Percentiles rank a stretch among this genome's conserved stretches.
Evolutionary conservation across 371 early-diverging fungal genomes (phyloP).

Genomic region (Circinella minor): DNA sequence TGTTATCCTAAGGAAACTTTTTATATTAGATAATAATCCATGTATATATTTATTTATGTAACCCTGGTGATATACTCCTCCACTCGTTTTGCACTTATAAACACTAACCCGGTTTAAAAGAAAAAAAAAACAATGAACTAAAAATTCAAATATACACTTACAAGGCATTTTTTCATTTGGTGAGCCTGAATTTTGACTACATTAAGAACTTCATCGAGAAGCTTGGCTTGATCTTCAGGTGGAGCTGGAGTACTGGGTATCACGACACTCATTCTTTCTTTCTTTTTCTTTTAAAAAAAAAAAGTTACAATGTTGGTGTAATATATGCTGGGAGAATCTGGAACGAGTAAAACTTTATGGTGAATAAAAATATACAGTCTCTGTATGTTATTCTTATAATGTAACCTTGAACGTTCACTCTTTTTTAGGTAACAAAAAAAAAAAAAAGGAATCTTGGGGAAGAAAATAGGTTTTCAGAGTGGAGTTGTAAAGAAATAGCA

Average conservation of each 20-base stretch:
- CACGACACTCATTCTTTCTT: conserved; percentile 24
- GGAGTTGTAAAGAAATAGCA: too few species aligned
- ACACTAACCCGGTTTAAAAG: background rate
- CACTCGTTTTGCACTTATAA: too few species aligned
- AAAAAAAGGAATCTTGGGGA: too few species aligned
- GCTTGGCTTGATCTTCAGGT: conserved; percentile 80
- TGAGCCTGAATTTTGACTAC: conserved; percentile 88
- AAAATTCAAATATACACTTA: conserved; percentile 40
- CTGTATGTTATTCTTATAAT: too few species aligned
- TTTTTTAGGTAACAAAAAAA: too few species aligned
- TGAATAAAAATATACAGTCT: too few species aligned
- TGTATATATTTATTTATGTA: too few species aligned
- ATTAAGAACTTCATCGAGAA: conserved; percentile 84
- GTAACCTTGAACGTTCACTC: too few species aligned
- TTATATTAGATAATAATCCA: too few species aligned
- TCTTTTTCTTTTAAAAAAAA: background rate
- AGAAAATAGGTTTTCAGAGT: too few species aligned
- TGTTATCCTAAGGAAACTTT: conserved; percentile 66
- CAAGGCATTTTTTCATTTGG: conserved; percentile 90
- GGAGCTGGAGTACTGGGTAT: conserved; percentile 40
- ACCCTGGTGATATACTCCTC: too few species aligned
- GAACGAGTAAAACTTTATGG: background rate
- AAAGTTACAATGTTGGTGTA: background rate
- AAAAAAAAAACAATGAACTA: background rate
- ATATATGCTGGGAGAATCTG: background rate